Percentiles rank a stretch among this genome's conserved stretches.
Evolutionary conservation across 441 rosid genomes (phyloP).

Genomic region (Gossypium trilobum): DNA sequence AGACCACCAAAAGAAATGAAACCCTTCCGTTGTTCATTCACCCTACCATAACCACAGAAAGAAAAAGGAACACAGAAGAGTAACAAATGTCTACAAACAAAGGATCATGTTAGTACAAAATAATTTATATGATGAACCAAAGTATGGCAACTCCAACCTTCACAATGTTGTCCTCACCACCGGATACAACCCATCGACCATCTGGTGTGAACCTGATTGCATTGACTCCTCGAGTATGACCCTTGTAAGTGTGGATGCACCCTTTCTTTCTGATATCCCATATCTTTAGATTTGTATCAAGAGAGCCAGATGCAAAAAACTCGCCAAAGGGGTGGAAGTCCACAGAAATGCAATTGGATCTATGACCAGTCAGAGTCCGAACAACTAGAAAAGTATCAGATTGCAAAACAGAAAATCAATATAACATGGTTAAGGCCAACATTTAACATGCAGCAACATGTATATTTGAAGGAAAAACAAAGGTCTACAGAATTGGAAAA

Average conservation of each 20-base stretch:
- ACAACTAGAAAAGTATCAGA: slow-evolving; percentile 46
- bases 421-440: not conserved
- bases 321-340: slow-evolving; percentile 98
- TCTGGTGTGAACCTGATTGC: slow-evolving; percentile 94
- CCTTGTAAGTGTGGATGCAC: slow-evolving; percentile 96
- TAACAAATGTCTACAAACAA: not conserved
- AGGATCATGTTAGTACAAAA: not conserved
- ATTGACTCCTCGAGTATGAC: slow-evolving; percentile 94
- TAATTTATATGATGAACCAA: not conserved
- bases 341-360: slow-evolving; percentile 93
- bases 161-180: slow-evolving; percentile 91
- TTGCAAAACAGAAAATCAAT: slow-evolving; percentile 17
- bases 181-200: slow-evolving; percentile 99
- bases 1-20: not conserved
- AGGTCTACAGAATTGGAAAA: slow-evolving; percentile 1
- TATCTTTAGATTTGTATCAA: slow-evolving; percentile 93
- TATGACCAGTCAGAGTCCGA: slow-evolving; percentile 85
- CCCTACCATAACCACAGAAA: not conserved
- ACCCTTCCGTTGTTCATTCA: not conserved
- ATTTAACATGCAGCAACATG: not conserved
- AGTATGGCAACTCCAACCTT: slow-evolving; percentile 48
- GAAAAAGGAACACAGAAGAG: too few species aligned
- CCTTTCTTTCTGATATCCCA: slow-evolving; percentile 99
- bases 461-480: not conserved
- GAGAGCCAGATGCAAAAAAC: slow-evolving; percentile 95